phyloP scores from a whole-genome alignment of 495 filamentous ascomycete species.

The Neurospora sp. region DNA sequence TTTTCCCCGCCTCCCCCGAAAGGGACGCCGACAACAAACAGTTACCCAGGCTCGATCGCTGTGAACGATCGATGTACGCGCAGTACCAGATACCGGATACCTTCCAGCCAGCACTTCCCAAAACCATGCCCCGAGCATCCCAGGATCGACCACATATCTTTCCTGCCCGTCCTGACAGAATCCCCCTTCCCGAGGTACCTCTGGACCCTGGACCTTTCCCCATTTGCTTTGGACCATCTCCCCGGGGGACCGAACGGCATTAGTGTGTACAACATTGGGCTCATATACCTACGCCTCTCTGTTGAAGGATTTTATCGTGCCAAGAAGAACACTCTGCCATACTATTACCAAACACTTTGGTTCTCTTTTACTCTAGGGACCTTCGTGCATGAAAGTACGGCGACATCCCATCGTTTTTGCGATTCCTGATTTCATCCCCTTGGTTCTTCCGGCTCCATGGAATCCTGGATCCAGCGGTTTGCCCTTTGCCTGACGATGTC shows the following conservation, averaged over 20 bases:
- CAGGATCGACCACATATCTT: background rate
- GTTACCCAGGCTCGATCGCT: background rate
- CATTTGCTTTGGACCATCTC: background rate
- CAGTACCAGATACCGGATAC: background rate
- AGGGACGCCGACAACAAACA: background rate
- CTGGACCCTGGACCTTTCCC: background rate
- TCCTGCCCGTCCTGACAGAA: background rate
- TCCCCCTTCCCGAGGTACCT: background rate
- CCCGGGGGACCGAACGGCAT: constrained; percentile 53
- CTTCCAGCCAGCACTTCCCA: background rate
- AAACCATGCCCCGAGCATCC: background rate
- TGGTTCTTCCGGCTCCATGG: background rate
- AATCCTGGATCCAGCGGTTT: background rate
- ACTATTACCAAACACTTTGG: constrained; percentile 88
- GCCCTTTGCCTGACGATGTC: background rate
- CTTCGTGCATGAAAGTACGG: constrained; percentile 82
- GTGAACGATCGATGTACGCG: background rate
- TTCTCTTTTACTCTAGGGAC: constrained; percentile 45
- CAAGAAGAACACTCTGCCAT: constrained; percentile 60
- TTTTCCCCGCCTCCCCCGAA: background rate
- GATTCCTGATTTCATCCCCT: background rate
- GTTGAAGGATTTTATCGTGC: constrained; percentile 99
- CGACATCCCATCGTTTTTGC: constrained; percentile 43
- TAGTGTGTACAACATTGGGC: constrained; percentile 98
- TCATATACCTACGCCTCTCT: constrained; percentile 53